Evolutionary conservation across 2,329 filamentous ascomycete species (phyloP), one percentile per base, ranked within the genome.

Genomic region (Lachnellula subtilissima): DNA sequence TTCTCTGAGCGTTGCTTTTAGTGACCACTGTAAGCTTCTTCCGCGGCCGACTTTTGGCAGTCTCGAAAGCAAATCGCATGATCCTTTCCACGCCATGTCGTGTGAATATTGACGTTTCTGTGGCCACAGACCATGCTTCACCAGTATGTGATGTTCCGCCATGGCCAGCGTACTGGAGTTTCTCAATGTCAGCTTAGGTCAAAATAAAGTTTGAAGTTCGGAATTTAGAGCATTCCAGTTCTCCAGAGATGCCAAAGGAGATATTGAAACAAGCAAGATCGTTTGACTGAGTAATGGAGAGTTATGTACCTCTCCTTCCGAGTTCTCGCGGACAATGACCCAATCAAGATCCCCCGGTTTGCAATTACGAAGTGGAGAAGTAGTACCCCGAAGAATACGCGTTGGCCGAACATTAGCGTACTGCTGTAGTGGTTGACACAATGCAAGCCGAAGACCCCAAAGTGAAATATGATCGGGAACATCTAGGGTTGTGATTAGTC

Each of bases 401-500:
- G 81, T 85, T 0, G 84, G 84, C 4, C 84, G 78, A 1, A 87
- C 80, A 64, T 87, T 87, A 57, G 83, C 83, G 62, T 85, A 87
- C 64, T 86, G 83, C 61, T 86, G 83, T 49, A 87, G 72, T 12
- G 79, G 75, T 62, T 86, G 82, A 63, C 84, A 81, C 61, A 87
- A 84, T 1, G 83, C 81, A 1, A 87, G 74, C 36, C 84, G 80
- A 14, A 87, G 74, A 28, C 76, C 75, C 84, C 84, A 87, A 19
- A 88, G 79, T 0, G 82, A 85, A 61, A 87, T 83, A 61, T 86
- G 83, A 62, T 87, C 84, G 0, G 84, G 83, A 0, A 87, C 82
- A 51, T 84, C 78, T 70, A 75, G 28, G 6, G 23, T 25, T 25
- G 25, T 32, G 17, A 43, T 50, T 28, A 53, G 48, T 37, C 15